Conservation (phyloP, 192 early-diverging fungal genomes). For the Coemansia sp. region DNA sequence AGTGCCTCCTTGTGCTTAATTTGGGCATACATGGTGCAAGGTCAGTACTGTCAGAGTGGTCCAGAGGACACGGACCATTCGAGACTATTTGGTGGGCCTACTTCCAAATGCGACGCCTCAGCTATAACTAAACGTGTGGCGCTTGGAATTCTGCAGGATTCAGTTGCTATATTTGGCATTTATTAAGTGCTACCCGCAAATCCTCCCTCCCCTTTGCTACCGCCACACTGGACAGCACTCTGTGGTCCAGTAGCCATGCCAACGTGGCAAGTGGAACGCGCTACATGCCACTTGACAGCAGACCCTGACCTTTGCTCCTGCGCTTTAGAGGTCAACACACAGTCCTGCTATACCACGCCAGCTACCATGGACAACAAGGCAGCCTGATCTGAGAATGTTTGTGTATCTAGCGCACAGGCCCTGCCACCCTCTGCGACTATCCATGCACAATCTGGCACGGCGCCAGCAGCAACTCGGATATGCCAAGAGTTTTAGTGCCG, state of each 20-base stretch:
- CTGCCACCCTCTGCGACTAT: not conserved
- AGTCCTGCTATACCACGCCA: not conserved
- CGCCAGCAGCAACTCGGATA: not conserved
- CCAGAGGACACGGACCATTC: not conserved
- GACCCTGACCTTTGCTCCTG: not conserved
- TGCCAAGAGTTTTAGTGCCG: constrained; percentile 4
- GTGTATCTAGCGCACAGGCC: constrained; percentile 11
- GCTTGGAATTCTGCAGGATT: constrained; percentile 5
- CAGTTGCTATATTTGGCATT: not conserved
- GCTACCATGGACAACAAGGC: not conserved
- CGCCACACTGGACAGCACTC: not conserved
- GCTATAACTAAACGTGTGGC: constrained; percentile 1
- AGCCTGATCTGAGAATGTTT: not conserved
- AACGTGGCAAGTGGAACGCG: not conserved
- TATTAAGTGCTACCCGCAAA: not conserved
- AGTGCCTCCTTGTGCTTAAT: not conserved
- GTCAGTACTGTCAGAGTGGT: not conserved
- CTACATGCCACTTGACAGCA: not conserved
- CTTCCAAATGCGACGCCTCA: constrained; percentile 2
- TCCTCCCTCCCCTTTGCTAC: constrained; percentile 1
- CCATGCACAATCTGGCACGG: constrained; percentile 4
- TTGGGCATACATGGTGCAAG: not conserved
- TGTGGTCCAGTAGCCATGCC: not conserved
- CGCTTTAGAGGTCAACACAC: not conserved
- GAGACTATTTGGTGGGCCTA: not conserved